Base-by-base conservation (phyloP, 2,329 filamentous ascomycete species). In the Colletotrichum sp. region DNA sequence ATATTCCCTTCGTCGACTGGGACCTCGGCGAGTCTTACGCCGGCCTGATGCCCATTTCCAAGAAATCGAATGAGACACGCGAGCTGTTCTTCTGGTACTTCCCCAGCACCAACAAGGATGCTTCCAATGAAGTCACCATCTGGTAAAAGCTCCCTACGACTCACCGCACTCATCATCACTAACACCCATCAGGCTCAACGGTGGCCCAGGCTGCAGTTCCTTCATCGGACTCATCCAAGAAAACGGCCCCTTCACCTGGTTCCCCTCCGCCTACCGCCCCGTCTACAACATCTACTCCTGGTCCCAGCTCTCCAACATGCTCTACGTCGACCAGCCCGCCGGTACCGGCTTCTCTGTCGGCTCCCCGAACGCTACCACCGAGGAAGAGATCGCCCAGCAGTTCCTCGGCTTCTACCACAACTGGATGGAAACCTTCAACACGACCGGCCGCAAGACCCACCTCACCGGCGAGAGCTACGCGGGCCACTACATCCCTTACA, bases 401-500 rank as follows among this genome's bases (percentile, higher is more conserved):
- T 95, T 96, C 81, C 86, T 93, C 13, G 93, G 93, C 62, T 97
- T 95, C 83, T 95, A 92, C 88, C 92, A 93, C 84, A 95, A 94
- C 83, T 95, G 95, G 77, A 84, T 95, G 73, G 86, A 94, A 51
- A 91, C 91, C 0, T 95, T 95, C 76, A 86, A 83, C 21, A 86
- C 94, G 77, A 87, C 93, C n/a, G 88, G 89, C n/a, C 90, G 89
- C 78, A 93, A 93, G 76, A 88, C 95, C 15, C 96, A 93, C 81
- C 89, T 97, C 73, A 88, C 93, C 0, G 94, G 93, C 11, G 93
- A 94, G 81, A 92, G 89, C 1, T 95, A 94, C 77, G 93, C 90
- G 0, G 93, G 93, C 12, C 83, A 85, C 77, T 93, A 92, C 77
- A 90, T 93, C 3, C 93, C 93, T 0, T 95, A 94, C 79, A 93